These are phyloP conservation scores for Nadsonia fulvescens DNA, from an alignment of 805 yeast genomes.

Conservation along the genomic window DNA sequence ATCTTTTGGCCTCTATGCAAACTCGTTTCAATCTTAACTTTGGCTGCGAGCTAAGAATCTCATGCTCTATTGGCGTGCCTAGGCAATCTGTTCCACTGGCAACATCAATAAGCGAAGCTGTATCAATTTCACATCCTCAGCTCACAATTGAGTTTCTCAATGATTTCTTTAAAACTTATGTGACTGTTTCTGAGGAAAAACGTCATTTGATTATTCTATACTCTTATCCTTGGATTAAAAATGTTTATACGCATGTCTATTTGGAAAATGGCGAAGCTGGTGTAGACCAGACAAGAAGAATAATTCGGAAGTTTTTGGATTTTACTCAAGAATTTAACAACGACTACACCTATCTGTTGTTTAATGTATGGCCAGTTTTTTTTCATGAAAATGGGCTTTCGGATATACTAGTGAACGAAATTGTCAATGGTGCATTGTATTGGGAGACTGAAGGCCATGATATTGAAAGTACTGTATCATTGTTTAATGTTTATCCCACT, in stretches of 20 bases:
- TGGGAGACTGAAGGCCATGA: slow-evolving; percentile 52
- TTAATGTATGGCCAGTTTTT: slow-evolving; percentile 49
- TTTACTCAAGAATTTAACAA: slow-evolving; percentile 33
- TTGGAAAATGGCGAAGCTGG: slow-evolving; percentile 31
- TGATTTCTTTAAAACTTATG: slow-evolving; percentile 33
- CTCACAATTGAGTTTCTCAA: slow-evolving; percentile 38
- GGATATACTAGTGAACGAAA: slow-evolving; percentile 48
- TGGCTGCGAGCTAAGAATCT: slow-evolving; percentile 45
- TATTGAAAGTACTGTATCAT: slow-evolving; percentile 39
- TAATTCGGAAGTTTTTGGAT: slow-evolving; percentile 44
- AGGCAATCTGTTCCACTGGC: slow-evolving; percentile 46
- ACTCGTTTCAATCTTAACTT: slow-evolving; percentile 38
- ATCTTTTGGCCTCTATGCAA: slow-evolving; percentile 44
- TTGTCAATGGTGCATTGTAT: slow-evolving; percentile 55
- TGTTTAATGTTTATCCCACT: slow-evolving; percentile 48
- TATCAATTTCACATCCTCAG: slow-evolving; percentile 39
- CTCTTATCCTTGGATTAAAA: slow-evolving; percentile 58
- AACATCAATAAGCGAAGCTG: slow-evolving; percentile 32
- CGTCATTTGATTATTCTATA: slow-evolving; percentile 27
- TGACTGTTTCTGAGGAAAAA: slow-evolving; percentile 17
- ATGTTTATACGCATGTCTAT: slow-evolving; percentile 41
- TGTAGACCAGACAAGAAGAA: slow-evolving; percentile 36
- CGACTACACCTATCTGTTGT: slow-evolving; percentile 34
- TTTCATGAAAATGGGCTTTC: slow-evolving; percentile 43
- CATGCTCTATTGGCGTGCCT: slow-evolving; percentile 55